Evolutionary conservation across 202 grass and related monocot genomes (phyloP), one percentile per base, ranked within the genome.

Genomic region (Schoenoplectus triqueter): DNA sequence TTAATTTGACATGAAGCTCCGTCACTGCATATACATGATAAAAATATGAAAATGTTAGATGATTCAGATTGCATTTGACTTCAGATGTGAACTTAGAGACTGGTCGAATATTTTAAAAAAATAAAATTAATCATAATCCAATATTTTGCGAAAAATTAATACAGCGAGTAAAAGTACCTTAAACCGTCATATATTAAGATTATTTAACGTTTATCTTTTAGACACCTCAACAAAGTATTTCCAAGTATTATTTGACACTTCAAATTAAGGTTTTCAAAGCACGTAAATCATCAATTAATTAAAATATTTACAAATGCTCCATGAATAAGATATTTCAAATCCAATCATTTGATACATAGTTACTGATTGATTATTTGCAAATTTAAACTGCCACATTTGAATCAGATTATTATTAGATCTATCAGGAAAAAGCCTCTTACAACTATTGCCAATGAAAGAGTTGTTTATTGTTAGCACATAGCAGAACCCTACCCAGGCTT

Each of bases 301-400:
- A 21, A 22, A 50, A 11, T 20, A 73, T 22, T 20, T 21, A 51
- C 7, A 74, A 49, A 49, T 18, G 15, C 15, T 48, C 15, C 45
- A 71, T 66, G 15, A 48, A 71, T 8, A 14, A 18, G 15, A 19
- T 46, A 18, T 71, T 74, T 74, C 9, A 20, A 74, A 74, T 11
- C 18, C 17, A 52, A 20, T 52, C 11, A 1, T 74, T 68, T 68
- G 31, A 2, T 22, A 22, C 6, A 73, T 73, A 20, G 4, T 15
- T 7, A 69, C 39, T 44, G 63, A 69, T 69, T 1, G 13, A 69
- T 31, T 66, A 69, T 44, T 3, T 73, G 46, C 15, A 47, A 49
- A 72, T 72, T 72, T 72, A 17, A 73, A 69, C 10, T 14, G 3
- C 31, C 39, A 44, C 31, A 44, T 73, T 74, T 74, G 71, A 74